Conservation (phyloP, 148 eudicot genomes). For the Vaccinium corymbosum region DNA sequence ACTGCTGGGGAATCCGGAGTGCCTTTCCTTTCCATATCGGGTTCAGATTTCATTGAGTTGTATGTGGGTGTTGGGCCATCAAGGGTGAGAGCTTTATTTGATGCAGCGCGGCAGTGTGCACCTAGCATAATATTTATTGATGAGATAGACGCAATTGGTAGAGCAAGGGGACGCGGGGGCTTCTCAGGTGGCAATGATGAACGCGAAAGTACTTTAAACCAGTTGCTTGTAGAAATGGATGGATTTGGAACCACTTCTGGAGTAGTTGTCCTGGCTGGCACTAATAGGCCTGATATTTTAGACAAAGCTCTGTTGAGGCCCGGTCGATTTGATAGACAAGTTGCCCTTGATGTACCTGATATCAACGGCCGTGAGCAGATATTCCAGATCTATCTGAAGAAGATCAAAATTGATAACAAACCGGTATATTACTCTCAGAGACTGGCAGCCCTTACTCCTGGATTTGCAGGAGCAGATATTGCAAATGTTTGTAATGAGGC, state of each 20-base stretch:
- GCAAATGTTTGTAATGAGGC: constrained; percentile 37
- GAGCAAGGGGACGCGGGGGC: constrained; percentile 61
- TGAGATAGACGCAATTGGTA: constrained; percentile 71
- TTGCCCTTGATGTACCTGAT: constrained; percentile 59
- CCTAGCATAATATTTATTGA: constrained; percentile 69
- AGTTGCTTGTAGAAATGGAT: constrained; percentile 1
- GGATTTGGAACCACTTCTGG: constrained; percentile 30
- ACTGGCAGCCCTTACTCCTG: constrained; percentile 22
- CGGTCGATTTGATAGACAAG: constrained; percentile 68
- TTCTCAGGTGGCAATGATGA: constrained; percentile 51
- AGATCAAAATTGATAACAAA: constrained; percentile 53
- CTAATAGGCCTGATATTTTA: constrained; percentile 59
- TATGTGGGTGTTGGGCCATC: constrained; percentile 70
- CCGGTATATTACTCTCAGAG: constrained; percentile 53
- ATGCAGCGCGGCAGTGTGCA: constrained; percentile 59
- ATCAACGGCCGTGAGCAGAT: constrained; percentile 62
- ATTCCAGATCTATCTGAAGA: constrained; percentile 44
- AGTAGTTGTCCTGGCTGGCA: constrained; percentile 62
- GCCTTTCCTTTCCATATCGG: constrained; percentile 63
- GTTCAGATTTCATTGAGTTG: constrained; percentile 69
- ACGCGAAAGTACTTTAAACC: constrained; percentile 62
- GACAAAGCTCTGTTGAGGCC: constrained; percentile 70
- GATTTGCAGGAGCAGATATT: too few species aligned
- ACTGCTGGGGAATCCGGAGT: constrained; percentile 68
- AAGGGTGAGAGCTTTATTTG: constrained; percentile 57